Base-by-base conservation (phyloP, 805 yeast species). In the Candida nanaspora region DNA sequence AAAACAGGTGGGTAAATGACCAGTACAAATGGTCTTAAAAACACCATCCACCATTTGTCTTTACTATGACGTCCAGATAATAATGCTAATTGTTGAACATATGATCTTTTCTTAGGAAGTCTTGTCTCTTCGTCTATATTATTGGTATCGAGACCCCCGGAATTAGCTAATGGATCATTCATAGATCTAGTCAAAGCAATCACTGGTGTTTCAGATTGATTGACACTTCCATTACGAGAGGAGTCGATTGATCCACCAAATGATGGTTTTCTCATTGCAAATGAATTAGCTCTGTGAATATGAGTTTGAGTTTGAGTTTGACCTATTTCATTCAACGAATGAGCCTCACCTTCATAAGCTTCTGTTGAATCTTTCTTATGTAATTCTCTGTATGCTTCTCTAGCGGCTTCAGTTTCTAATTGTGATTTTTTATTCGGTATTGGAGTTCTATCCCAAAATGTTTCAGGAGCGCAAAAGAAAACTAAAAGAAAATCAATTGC, bases 361-460 rank as follows among this genome's bases (percentile, higher is more conserved):
- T 15, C 11, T 14, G 3, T 6, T 8, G 22, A n/a, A 34, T 23
- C 22, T n/a, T n/a, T n/a, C 15, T 26, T 26, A n/a, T 41, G 44
- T 14, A 52, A 48, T 29, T 44, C 41, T n/a, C 52, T 48, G 15
- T 66, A 53, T 2, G 62, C 71, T 29, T 55, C 61, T 44, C 65
- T 59, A 1, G 80, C 82, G 18, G 62, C 62, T 36, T 61, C 61
- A 2, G 78, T 64, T 55, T 77, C 83, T 40, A 59, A 56, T 18
- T 59, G 48, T 3, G 78, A 70, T 44, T 74, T 58, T 47, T 72
- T 69, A 46, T 62, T 63, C 15, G 72, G 74, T 2, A 65, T 62
- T 5, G 81, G 80, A 1, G 72, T 53, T 42, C 84, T 63, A 43
- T 72, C 76, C 80, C 80, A 78, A 57, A 74, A 78, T 1, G 84